Percentiles rank a stretch among this genome's conserved stretches.
Evolutionary conservation across 2,329 filamentous ascomycete genomes (phyloP).

Genomic region (Davidsoniella australis): DNA sequence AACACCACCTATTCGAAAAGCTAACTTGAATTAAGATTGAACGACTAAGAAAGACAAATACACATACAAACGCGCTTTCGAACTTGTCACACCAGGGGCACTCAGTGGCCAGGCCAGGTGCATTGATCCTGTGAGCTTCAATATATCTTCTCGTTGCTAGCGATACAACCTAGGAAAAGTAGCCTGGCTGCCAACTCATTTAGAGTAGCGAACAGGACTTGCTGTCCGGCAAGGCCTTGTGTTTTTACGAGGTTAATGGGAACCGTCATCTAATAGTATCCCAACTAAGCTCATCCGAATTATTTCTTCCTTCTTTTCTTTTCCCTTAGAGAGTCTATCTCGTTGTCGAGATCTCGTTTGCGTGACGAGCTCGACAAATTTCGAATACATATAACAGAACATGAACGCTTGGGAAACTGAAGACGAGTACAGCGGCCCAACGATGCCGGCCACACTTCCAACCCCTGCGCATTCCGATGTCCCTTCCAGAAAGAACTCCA

Average conservation of each 20-base stretch:
- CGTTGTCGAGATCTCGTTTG: too few species aligned
- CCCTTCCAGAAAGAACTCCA: conserved; percentile 47
- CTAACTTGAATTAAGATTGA: neutral
- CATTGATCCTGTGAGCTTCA: conserved; percentile 4
- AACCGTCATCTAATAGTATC: neutral
- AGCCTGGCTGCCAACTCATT: neutral
- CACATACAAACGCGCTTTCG: neutral
- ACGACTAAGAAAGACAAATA: neutral
- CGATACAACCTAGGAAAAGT: neutral
- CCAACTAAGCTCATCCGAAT: neutral
- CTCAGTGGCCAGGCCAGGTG: conserved; percentile 2
- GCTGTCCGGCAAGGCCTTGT: neutral
- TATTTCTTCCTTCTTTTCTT: too few species aligned
- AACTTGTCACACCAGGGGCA: conserved; percentile 1
- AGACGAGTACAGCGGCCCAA: conserved; percentile 37
- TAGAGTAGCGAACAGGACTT: neutral
- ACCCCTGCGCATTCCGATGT: conserved; percentile 29
- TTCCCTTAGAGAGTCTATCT: too few species aligned
- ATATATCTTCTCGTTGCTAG: neutral
- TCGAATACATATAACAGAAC: conserved; percentile 13
- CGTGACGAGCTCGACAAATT: neutral
- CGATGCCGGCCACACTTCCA: conserved; percentile 43
- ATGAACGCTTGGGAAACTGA: conserved; percentile 47
- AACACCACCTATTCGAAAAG: neutral
- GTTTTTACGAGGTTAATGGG: neutral